phyloP scores from a whole-genome alignment of 169 alveolate species.

The Toxoplasma gondii region DNA sequence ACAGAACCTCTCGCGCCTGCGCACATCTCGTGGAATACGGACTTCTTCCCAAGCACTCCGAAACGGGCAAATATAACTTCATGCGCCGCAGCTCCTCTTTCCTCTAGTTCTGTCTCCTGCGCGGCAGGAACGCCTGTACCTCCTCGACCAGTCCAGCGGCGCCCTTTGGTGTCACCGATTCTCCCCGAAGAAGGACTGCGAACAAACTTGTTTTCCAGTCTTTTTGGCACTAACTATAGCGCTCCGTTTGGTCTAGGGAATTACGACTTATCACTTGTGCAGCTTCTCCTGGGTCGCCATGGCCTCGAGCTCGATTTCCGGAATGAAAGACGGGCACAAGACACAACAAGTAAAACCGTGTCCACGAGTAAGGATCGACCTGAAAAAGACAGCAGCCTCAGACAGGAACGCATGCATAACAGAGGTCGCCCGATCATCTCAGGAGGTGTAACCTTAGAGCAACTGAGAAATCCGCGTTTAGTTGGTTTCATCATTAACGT shows the following conservation, averaged over 20 bases:
- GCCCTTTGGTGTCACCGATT: too few species aligned
- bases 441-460: slow-evolving; percentile 9
- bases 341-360: neutral
- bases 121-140: too few species aligned
- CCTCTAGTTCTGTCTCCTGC: too few species aligned
- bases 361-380: neutral
- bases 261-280: slow-evolving; percentile 29
- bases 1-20: too few species aligned
- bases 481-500: slow-evolving; percentile 11
- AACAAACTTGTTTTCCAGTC: neutral
- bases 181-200: neutral
- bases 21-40: too few species aligned
- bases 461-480: slow-evolving; percentile 15
- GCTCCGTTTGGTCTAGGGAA: slow-evolving; percentile 20
- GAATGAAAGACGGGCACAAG: neutral
- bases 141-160: too few species aligned
- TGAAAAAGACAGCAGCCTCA: neutral
- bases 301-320: neutral
- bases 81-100: too few species aligned
- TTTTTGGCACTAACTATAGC: neutral
- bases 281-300: neutral
- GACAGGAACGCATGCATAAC: neutral
- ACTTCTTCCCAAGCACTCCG: too few species aligned
- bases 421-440: neutral
- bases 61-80: too few species aligned